A percentile compares a stretch with the other conserved stretches of the same genome.
Evolutionary conservation across 1,284 basidiomycete species (phyloP).

Genomic region (Ganoderma sp.): DNA sequence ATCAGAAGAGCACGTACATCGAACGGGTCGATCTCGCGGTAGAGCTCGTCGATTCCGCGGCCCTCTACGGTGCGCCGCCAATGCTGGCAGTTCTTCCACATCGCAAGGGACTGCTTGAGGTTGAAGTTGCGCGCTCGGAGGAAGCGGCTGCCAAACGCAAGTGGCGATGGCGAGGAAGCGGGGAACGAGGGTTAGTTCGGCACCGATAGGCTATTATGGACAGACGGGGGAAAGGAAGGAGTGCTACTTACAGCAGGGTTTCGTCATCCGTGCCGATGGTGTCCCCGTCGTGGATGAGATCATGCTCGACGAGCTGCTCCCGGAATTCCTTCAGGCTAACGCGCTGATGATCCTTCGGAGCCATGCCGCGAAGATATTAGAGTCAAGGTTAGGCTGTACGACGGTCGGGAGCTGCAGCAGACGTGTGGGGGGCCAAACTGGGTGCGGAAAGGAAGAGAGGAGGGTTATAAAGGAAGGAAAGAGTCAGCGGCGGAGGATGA

Average conservation of each 20-base stretch:
- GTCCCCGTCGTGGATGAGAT: slow-evolving; percentile 61
- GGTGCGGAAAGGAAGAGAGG: neutral
- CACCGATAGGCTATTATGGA: neutral
- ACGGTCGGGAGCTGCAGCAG: neutral
- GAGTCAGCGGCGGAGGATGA: neutral
- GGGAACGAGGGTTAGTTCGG: neutral
- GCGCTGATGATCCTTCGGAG: slow-evolving; percentile 29
- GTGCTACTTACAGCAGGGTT: slow-evolving; percentile 53
- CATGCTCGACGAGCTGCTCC: slow-evolving; percentile 54
- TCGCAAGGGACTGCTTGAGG: slow-evolving; percentile 57
- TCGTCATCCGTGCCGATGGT: slow-evolving; percentile 70
- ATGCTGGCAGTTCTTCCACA: slow-evolving; percentile 63
- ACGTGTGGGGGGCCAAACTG: neutral
- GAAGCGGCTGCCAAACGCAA: slow-evolving; percentile 57
- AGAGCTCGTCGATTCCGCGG: slow-evolving; percentile 63
- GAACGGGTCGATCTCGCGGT: slow-evolving; percentile 61
- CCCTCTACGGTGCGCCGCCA: slow-evolving; percentile 64
- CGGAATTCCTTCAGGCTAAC: slow-evolving; percentile 48
- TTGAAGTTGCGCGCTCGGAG: slow-evolving; percentile 68
- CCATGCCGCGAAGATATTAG: slow-evolving; percentile 14
- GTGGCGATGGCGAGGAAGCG: slow-evolving; percentile 12
- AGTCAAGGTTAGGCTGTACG: neutral
- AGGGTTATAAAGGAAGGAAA: slow-evolving; percentile 1
- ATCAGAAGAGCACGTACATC: slow-evolving; percentile 50
- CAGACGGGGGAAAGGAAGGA: neutral